A percentile compares a stretch with the other conserved stretches of the same genome.
These are phyloP conservation scores for Coccomyxa subellipsoidea DNA, from an alignment of 163 green algal species.

Conservation along the genomic window DNA sequence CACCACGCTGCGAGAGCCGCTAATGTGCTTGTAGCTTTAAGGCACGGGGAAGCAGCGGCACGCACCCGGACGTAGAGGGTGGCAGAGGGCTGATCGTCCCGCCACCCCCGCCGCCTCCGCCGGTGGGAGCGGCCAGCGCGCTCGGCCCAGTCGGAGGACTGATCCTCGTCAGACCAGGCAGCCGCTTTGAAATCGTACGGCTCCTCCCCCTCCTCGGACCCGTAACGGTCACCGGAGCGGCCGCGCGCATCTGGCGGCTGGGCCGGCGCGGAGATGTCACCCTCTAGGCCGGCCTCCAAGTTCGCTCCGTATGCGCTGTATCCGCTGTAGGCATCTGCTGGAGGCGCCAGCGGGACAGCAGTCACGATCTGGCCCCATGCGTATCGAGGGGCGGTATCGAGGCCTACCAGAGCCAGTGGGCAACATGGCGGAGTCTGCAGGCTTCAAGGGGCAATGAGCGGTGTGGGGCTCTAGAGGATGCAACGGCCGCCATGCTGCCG, in stretches of 20 bases:
- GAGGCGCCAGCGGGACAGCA: neutral
- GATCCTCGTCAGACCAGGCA: neutral
- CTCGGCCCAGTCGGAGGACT: neutral
- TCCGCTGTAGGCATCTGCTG: constrained; percentile 9
- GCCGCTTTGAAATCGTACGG: neutral
- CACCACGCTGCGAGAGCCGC: neutral
- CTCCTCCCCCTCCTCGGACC: neutral
- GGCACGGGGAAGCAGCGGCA: neutral
- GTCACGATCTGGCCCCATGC: neutral
- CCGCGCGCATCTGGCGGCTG: neutral
- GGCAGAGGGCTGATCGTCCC: neutral
- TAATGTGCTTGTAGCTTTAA: neutral
- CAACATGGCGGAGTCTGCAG: neutral
- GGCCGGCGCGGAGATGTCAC: neutral
- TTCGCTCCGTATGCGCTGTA: constrained; percentile 11
- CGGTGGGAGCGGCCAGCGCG: neutral
- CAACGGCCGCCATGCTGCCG: neutral
- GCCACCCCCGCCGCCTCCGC: neutral
- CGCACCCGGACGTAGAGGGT: constrained; percentile 7
- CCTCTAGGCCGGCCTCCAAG: constrained; percentile 4
- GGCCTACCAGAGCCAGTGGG: neutral
- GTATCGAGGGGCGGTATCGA: neutral
- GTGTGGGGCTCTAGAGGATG: neutral
- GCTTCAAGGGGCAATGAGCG: neutral
- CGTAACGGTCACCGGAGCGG: neutral